Evolutionary conservation across 2,329 filamentous ascomycete genomes (phyloP), one percentile per base, ranked within the genome.

Genomic region (Colletotrichum costaricense): DNA sequence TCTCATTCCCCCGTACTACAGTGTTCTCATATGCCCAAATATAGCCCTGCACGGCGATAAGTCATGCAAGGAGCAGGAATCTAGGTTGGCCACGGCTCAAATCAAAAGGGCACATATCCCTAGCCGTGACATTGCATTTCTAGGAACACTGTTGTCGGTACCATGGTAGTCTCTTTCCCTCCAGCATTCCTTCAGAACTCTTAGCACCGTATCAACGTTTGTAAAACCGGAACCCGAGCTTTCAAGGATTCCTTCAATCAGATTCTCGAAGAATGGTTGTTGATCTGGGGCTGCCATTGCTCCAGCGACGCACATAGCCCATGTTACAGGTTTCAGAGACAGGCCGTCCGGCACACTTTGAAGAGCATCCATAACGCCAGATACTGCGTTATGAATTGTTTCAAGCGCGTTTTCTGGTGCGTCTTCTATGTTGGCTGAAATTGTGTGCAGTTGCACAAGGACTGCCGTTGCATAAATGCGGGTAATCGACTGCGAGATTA

Each of bases 241-340:
- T 11, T 65, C 57, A 9, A 74, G 69, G 11, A 73, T 60, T 16
- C 33, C 33, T 14, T 66, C 46, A 28, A 73, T 16, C 3, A 73
- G 19, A 7, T 63, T 62, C 19, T 62, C 62, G 30, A 74, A 73
- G 4, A 69, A 73, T 12, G 22, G 8, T 22, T 63, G 60, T 49
- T 74, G 69, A 5, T 57, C 26, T 19, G 33, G 24, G 9, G 16
- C 46, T 11, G 73, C 73, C 56, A 73, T 57, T n/a, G 65, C 49
- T 12, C 73, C 73, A 6, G 64, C 69, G 5, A 69, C 59, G 2
- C 58, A 69, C 14, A 72, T 35, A 5, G 73, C 60, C 73, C 73
- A 74, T 5, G 69, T 33, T n/a, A 73, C 26, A 9, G 65, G 60
- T 54, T 66, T 68, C 14, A 74, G 46, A 16, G 60, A 60, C 3